These are phyloP conservation scores for Mrakiaceae sp. DNA, from an alignment of 1,284 basidiomycete genomes.

Conservation along the genomic window DNA sequence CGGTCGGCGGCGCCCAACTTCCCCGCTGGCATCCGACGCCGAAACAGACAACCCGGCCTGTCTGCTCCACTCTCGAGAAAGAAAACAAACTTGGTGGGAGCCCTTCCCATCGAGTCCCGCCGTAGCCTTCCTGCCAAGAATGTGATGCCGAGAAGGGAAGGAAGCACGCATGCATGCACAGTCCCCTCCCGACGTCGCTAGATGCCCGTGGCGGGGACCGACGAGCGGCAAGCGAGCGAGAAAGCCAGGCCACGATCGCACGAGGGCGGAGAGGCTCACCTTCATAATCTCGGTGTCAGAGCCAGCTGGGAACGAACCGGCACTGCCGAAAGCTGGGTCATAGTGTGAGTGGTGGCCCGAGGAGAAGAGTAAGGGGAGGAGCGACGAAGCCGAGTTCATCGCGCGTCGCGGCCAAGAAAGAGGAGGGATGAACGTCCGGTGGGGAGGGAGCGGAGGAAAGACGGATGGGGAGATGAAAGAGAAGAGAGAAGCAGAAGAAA, in stretches of 20 bases:
- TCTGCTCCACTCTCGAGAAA: no score
- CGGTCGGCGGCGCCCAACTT: no score
- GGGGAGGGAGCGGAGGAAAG: not conserved
- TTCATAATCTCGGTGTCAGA: conserved; percentile 4
- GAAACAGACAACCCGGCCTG: no score
- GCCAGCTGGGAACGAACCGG: not conserved
- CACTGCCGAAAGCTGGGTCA: not conserved
- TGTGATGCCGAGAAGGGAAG: not conserved
- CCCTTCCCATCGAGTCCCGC: not conserved
- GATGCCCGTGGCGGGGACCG: not conserved
- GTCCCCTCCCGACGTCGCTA: not conserved
- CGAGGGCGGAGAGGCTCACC: not conserved
- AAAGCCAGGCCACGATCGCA: no score
- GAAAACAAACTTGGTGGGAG: no score
- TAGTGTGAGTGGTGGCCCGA: not conserved
- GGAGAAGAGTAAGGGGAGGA: not conserved
- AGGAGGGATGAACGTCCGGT: not conserved
- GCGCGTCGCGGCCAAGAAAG: not conserved
- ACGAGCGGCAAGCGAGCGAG: no score
- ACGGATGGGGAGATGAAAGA: not conserved
- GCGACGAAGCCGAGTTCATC: not conserved
- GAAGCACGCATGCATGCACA: not conserved
- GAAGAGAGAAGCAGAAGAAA: not conserved
- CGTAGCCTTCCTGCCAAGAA: not conserved
- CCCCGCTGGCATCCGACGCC: no score